Evolutionary conservation across 2,329 filamentous ascomycete genomes (phyloP).

Genomic region (Colletotrichum tropicale): DNA sequence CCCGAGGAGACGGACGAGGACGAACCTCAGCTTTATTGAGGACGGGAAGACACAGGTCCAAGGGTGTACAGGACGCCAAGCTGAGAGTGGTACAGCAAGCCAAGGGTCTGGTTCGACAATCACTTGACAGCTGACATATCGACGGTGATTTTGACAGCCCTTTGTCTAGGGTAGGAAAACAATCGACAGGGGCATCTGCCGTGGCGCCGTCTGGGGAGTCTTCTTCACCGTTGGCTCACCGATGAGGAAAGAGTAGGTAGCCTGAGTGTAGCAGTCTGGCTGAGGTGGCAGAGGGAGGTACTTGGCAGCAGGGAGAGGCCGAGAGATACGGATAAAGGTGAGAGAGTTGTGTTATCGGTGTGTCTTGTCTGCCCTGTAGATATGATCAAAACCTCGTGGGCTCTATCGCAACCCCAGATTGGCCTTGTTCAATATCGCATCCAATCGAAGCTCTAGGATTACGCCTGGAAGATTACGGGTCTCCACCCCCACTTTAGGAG

Average conservation of each 20-base stretch:
- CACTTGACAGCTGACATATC: neutral
- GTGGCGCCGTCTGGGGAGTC: neutral
- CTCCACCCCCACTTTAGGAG: conserved; percentile 10
- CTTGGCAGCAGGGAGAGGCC: neutral
- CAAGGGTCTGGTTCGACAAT: neutral
- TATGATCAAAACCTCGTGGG: neutral
- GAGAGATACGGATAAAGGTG: neutral
- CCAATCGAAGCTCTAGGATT: conserved; percentile 1
- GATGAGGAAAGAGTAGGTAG: neutral
- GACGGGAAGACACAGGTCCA: neutral
- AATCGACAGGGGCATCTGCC: conserved; percentile 3
- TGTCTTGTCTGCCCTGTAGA: neutral
- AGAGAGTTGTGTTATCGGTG: neutral
- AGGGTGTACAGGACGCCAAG: neutral
- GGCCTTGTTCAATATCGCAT: neutral
- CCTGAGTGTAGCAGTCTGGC: neutral
- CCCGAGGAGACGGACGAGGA: neutral
- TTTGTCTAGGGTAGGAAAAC: neutral
- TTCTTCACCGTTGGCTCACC: neutral
- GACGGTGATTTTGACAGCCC: neutral
- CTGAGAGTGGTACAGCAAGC: neutral
- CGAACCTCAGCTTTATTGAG: conserved; percentile 1
- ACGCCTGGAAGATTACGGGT: conserved; percentile 6
- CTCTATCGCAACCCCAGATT: neutral
- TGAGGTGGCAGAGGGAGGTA: neutral